Conservation (phyloP, 768 basidiomycete genomes). For the Chlorophyllum brunneum region DNA sequence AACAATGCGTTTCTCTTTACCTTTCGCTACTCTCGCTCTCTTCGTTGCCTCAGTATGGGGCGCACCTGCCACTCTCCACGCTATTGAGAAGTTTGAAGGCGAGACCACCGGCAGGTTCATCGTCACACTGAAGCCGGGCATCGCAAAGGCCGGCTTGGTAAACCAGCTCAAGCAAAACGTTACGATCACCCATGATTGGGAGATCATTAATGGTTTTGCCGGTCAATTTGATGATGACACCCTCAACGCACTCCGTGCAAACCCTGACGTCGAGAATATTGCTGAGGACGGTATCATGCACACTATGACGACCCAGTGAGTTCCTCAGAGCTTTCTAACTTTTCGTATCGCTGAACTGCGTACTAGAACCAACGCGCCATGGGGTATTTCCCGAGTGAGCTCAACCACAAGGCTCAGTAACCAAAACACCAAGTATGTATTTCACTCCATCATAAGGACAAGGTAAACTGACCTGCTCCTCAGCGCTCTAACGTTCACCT, state of each 20-base stretch:
- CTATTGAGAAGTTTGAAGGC: constrained; percentile 22
- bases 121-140: constrained; percentile 27
- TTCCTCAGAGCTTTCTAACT: not conserved
- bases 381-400: constrained; percentile 28
- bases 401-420: constrained; percentile 15
- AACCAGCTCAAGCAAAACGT: constrained; percentile 11
- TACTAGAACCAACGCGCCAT: constrained; percentile 27
- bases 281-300: constrained; percentile 28
- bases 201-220: constrained; percentile 28
- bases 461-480: not conserved
- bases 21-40: constrained; percentile 6
- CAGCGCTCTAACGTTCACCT: constrained; percentile 20
- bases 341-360: not conserved
- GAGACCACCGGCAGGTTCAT: constrained; percentile 26
- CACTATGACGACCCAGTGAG: constrained; percentile 21
- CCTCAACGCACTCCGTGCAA: constrained; percentile 22
- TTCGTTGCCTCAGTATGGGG: constrained; percentile 15
- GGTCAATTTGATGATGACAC: constrained; percentile 22
- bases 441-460: not conserved
- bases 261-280: constrained; percentile 23
- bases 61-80: constrained; percentile 18
- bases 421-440: constrained; percentile 10
- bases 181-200: constrained; percentile 19
- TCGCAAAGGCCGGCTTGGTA: constrained; percentile 17
- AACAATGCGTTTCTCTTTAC: constrained; percentile 1